These are phyloP conservation scores for Hyaloscypha finlandica DNA, from an alignment of 495 filamentous ascomycete species.

Conservation along the genomic window DNA sequence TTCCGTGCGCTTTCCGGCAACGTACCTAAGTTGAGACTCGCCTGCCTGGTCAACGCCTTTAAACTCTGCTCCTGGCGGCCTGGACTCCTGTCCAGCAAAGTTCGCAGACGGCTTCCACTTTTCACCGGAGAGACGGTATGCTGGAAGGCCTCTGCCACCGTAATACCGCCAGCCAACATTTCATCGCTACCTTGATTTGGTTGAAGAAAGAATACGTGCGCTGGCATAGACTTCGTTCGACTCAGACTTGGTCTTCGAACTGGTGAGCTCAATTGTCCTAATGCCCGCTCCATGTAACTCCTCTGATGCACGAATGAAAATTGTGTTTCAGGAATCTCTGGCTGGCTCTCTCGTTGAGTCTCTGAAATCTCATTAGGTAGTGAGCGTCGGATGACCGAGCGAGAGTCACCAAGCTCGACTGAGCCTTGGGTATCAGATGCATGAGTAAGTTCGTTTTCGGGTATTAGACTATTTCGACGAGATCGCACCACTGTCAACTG, in stretches of 20 bases:
- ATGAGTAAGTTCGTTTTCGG: neutral
- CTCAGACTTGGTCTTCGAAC: neutral
- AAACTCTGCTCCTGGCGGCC: slow-evolving; percentile 5
- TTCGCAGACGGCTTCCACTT: neutral
- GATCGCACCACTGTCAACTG: neutral
- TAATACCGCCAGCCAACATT: slow-evolving; percentile 6
- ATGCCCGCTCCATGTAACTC: slow-evolving; percentile 24
- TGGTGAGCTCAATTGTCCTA: slow-evolving; percentile 2
- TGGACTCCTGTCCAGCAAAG: neutral
- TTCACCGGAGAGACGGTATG: neutral
- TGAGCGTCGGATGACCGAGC: neutral
- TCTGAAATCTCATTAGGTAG: neutral
- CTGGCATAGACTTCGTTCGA: slow-evolving; percentile 17
- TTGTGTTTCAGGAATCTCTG: slow-evolving; percentile 3
- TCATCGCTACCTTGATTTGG: neutral
- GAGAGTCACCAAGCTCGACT: neutral
- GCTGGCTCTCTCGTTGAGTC: neutral
- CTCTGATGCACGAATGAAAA: neutral
- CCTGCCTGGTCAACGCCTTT: slow-evolving; percentile 12
- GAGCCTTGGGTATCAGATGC: neutral
- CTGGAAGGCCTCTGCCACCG: neutral
- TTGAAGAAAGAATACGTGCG: neutral
- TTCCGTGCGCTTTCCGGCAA: slow-evolving; percentile 7
- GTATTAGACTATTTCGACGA: neutral
- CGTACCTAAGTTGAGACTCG: slow-evolving; percentile 17